Conservation (phyloP, 2,329 filamentous ascomycete species). For the Ophiostoma ulmi region DNA sequence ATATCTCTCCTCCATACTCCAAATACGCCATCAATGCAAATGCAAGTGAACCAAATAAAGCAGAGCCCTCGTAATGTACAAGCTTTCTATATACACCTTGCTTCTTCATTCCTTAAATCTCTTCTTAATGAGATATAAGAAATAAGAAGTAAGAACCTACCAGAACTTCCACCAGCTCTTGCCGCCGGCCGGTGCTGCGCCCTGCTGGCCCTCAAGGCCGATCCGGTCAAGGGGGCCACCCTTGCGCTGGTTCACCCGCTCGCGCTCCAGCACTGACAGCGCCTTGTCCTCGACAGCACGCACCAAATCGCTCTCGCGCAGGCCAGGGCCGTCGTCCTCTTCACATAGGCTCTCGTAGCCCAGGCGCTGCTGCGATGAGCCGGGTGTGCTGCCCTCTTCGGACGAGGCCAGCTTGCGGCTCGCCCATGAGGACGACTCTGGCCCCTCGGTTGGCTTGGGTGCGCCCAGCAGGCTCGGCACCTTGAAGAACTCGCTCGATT, state of each 20-base stretch:
- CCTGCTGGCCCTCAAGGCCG: conserved; percentile 37
- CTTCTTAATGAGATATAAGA: background rate
- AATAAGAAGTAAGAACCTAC: background rate
- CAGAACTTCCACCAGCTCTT: conserved; percentile 41
- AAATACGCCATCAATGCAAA: background rate
- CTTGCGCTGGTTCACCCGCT: conserved; percentile 47
- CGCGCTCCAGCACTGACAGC: conserved; percentile 43
- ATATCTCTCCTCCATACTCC: conserved; percentile 3
- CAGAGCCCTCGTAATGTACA: conserved; percentile 8
- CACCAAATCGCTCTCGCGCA: conserved; percentile 31
- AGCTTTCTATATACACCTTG: background rate
- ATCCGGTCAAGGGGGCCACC: conserved; percentile 50
- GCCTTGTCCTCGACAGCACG: conserved; percentile 35
- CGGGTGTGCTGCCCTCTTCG: conserved; percentile 32
- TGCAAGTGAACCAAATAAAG: conserved; percentile 11
- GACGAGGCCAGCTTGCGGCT: conserved; percentile 35
- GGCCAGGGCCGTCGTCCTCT: conserved; percentile 33
- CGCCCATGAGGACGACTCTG: conserved; percentile 37
- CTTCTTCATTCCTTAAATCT: background rate
- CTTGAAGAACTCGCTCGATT: conserved; percentile 33
- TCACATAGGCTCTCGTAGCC: conserved; percentile 33
- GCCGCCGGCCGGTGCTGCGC: conserved; percentile 32
- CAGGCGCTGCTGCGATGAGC: conserved; percentile 30
- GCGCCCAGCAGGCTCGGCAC: conserved; percentile 49
- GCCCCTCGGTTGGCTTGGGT: conserved; percentile 32